phyloP scores from a whole-genome alignment of 2,329 filamentous ascomycete species.

The Fusarium aywerte region DNA sequence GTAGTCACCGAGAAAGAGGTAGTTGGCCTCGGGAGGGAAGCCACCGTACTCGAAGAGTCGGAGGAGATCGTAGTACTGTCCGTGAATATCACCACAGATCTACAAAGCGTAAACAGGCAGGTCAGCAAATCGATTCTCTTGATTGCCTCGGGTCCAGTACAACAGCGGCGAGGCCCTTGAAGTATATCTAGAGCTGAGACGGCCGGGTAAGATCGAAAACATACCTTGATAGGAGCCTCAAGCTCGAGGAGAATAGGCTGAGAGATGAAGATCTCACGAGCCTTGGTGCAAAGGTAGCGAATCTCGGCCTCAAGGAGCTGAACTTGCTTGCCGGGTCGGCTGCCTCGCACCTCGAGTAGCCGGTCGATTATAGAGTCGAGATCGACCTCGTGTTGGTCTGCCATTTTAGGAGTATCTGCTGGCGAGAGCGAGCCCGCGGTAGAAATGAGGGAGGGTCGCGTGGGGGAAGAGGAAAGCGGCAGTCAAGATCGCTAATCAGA shows the following conservation, averaged over 20 bases:
- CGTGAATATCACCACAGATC: constrained; percentile 99
- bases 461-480: constrained; percentile 41
- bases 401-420: constrained; percentile 61
- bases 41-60: constrained; percentile 98
- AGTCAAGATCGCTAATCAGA: constrained; percentile 47
- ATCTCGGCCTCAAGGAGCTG: constrained; percentile 97
- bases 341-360: constrained; percentile 96
- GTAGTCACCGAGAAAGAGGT: constrained; percentile 98
- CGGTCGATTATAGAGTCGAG: constrained; percentile 99
- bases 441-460: constrained; percentile 45
- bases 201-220: constrained; percentile 38
- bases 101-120: constrained; percentile 53
- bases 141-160: background rate
- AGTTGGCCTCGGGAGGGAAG: constrained; percentile 98
- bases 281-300: constrained; percentile 96
- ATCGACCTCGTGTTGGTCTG: constrained; percentile 86
- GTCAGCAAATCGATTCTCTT: constrained; percentile 29
- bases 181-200: constrained; percentile 5
- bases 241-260: constrained; percentile 98
- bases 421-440: constrained; percentile 55
- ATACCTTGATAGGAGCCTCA: constrained; percentile 98
- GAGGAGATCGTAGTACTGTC: constrained; percentile 98
- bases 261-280: constrained; percentile 98
- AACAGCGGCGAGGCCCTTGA: background rate
- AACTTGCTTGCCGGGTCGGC: constrained; percentile 97